phyloP scores from a whole-genome alignment of 2,329 filamentous ascomycete species.

The Epichloe hybrida region DNA sequence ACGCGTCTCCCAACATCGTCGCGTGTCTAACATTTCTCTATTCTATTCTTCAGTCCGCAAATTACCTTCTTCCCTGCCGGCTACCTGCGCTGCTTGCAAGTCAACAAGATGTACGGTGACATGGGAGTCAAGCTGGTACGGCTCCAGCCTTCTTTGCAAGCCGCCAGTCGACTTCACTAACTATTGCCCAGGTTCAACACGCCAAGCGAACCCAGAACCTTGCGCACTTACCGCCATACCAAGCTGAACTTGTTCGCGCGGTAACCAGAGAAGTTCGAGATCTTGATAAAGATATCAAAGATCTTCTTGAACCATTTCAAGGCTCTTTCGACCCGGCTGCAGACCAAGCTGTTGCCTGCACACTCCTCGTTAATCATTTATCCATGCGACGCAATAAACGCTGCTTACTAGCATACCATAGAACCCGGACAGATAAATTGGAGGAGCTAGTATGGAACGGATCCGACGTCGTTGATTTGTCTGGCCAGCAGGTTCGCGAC shows the following conservation, averaged over 20 bases:
- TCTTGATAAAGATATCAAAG: conserved; percentile 71
- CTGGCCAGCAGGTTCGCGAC: conserved; percentile 39
- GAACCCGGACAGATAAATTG: conserved; percentile 76
- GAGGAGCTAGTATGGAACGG: conserved; percentile 92
- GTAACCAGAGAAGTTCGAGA: conserved; percentile 88
- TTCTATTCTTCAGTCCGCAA: background rate
- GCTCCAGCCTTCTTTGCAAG: conserved; percentile 1
- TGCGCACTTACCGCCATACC: conserved; percentile 75
- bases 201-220: conserved; percentile 89
- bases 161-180: background rate
- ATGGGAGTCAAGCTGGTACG: conserved; percentile 70
- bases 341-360: conserved; percentile 74
- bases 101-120: conserved; percentile 64
- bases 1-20: background rate
- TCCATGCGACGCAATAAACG: conserved; percentile 94
- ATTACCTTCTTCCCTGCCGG: background rate
- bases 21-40: background rate
- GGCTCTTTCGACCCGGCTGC: conserved; percentile 74
- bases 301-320: conserved; percentile 68
- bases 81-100: background rate
- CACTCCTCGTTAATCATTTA: conserved; percentile 82
- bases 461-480: conserved; percentile 63
- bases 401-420: conserved; percentile 87
- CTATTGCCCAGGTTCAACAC: conserved; percentile 60
- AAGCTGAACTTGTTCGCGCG: conserved; percentile 77